These are phyloP conservation scores for Yamadazyma mexicana DNA, from an alignment of 1,139 yeast species.

Conservation along the genomic window DNA sequence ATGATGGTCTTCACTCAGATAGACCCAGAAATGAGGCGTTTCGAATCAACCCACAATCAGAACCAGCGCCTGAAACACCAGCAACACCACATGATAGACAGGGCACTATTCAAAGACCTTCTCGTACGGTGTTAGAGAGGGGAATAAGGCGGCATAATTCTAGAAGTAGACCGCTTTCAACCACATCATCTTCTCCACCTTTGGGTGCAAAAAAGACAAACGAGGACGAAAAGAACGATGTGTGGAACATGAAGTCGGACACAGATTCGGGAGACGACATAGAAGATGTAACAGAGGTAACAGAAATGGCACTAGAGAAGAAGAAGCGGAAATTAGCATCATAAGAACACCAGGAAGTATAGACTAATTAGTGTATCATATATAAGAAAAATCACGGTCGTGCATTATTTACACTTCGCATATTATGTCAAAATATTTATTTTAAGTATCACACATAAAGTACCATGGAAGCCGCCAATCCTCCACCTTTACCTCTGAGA, in stretches of 20 bases:
- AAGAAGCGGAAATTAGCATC: background rate
- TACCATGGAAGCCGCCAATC: background rate
- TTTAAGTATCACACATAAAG: background rate
- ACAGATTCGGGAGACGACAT: background rate
- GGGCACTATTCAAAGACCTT: too few relatives aligned
- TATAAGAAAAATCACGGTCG: too few relatives aligned
- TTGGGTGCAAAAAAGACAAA: background rate
- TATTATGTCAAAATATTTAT: background rate
- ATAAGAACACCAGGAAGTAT: too few relatives aligned
- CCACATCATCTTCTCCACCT: too few relatives aligned
- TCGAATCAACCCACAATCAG: slow-evolving; percentile 1
- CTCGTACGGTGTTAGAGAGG: too few relatives aligned
- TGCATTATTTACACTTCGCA: background rate
- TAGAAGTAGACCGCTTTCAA: too few relatives aligned
- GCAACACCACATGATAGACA: too few relatives aligned
- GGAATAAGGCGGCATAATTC: too few relatives aligned
- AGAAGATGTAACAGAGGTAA: background rate
- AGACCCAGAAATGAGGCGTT: slow-evolving; percentile 8
- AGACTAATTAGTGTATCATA: too few relatives aligned
- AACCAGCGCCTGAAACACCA: too few relatives aligned
- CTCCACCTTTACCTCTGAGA: slow-evolving; percentile 4
- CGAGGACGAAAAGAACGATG: background rate
- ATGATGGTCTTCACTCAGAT: background rate
- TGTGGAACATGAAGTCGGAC: background rate
- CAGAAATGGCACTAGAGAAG: background rate